Evolutionary conservation across 345 rosid genomes (phyloP).

Genomic region (Murraya koenigii): DNA sequence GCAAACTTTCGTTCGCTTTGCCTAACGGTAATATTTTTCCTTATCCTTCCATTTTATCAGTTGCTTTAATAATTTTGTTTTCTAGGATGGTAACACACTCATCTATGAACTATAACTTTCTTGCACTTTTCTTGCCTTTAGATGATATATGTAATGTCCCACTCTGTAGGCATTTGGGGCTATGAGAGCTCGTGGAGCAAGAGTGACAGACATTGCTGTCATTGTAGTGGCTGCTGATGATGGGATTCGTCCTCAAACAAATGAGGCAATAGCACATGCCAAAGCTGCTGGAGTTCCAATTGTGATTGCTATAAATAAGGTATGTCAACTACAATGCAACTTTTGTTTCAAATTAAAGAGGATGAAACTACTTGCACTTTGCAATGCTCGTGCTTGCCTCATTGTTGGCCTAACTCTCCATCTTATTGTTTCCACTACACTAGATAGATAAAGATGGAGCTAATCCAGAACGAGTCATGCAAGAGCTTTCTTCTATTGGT

Average conservation of each 20-base stretch:
- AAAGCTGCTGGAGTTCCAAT: constrained; percentile 97
- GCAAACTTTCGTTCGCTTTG: constrained; percentile 2
- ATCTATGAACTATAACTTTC: constrained; percentile 13
- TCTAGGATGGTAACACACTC: background rate
- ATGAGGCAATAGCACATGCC: constrained; percentile 97
- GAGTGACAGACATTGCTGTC: constrained; percentile 92
- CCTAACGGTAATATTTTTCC: constrained; percentile 5
- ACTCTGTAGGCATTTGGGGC: constrained; percentile 93
- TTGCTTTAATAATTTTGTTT: background rate
- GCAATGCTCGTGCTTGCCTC: constrained; percentile 17
- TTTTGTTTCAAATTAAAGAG: constrained; percentile 7
- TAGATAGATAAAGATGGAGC: constrained; percentile 99
- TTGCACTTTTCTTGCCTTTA: constrained; percentile 16
- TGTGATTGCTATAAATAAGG: constrained; percentile 92
- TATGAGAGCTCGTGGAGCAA: constrained; percentile 99
- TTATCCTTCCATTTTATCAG: background rate
- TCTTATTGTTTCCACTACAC: constrained; percentile 19
- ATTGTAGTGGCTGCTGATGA: constrained; percentile 99
- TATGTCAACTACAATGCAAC: constrained; percentile 15
- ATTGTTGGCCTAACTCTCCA: constrained; percentile 10
- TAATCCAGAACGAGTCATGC: constrained; percentile 93
- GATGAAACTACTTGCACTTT: constrained; percentile 13
- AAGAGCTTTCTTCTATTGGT: constrained; percentile 93
- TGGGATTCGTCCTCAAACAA: constrained; percentile 98
- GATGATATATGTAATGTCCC: constrained; percentile 30